Conservation (phyloP, 192 early-diverging fungal genomes). For the Jimgerdemannia lactiflua region DNA sequence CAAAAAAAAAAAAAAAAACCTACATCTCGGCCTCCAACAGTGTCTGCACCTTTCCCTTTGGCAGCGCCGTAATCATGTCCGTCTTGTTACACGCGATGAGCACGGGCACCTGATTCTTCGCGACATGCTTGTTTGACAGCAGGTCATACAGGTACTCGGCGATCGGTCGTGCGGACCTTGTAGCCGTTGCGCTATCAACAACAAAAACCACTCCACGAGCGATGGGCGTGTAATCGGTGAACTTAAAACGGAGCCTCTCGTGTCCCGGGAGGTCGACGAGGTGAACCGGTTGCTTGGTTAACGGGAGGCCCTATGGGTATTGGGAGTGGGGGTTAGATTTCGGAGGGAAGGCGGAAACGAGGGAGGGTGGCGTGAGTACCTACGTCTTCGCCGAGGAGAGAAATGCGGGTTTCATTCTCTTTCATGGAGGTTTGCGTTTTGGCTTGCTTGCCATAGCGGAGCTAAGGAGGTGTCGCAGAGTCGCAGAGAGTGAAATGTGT, state of each 20-base stretch:
- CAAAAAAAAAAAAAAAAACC: slow-evolving; percentile 22
- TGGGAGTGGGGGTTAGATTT: background rate
- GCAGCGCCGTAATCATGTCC: slow-evolving; percentile 70
- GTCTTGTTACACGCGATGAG: slow-evolving; percentile 84
- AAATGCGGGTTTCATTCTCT: slow-evolving; percentile 62
- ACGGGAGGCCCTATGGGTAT: background rate
- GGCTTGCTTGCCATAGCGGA: slow-evolving; percentile 40
- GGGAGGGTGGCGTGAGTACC: slow-evolving; percentile 1
- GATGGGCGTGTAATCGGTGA: slow-evolving; percentile 63
- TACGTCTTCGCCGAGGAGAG: slow-evolving; percentile 9
- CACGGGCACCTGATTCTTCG: slow-evolving; percentile 55
- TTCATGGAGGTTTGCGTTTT: slow-evolving; percentile 68
- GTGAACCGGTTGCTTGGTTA: slow-evolving; percentile 37
- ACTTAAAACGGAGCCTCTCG: slow-evolving; percentile 73
- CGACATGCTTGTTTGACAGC: slow-evolving; percentile 59
- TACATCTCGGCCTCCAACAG: slow-evolving; percentile 81
- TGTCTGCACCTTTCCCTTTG: slow-evolving; percentile 59
- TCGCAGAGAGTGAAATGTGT: no score
- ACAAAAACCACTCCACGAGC: slow-evolving; percentile 76
- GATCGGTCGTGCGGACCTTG: slow-evolving; percentile 47
- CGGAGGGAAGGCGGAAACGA: background rate
- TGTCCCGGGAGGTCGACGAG: slow-evolving; percentile 91
- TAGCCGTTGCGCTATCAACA: slow-evolving; percentile 66
- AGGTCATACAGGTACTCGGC: slow-evolving; percentile 86
- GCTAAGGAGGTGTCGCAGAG: slow-evolving; percentile 23